Percentiles rank a stretch among this genome's conserved stretches.
Conservation (phyloP, 257 asterid species). For the Eustoma russellianum region DNA sequence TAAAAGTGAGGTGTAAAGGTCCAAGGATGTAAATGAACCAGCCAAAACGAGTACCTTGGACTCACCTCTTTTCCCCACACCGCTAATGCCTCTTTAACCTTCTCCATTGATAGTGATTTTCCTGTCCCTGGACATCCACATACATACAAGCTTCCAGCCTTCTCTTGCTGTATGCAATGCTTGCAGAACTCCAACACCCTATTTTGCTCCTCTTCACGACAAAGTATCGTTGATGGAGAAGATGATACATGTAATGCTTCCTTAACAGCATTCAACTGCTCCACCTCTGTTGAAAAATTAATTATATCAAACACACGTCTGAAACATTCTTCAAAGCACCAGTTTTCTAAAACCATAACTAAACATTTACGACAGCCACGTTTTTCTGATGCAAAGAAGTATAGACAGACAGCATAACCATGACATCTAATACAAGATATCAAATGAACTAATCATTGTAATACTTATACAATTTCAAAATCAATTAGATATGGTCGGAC, state of each 20-base stretch:
- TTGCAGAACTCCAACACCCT: constrained; percentile 69
- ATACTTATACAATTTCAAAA: background rate
- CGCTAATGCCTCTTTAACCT: constrained; percentile 41
- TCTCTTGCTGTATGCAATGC: constrained; percentile 51
- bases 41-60: background rate
- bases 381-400: background rate
- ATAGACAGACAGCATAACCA: background rate
- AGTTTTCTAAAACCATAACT: background rate
- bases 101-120: constrained; percentile 73
- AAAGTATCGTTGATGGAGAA: constrained; percentile 42
- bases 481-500: constrained; percentile 1
- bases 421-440: background rate
- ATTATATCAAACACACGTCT: background rate
- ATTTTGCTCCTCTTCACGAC: constrained; percentile 73
- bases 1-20: no score
- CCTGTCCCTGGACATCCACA: constrained; percentile 99
- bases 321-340: background rate
- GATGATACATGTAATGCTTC: constrained; percentile 83
- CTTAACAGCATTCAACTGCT: constrained; percentile 61
- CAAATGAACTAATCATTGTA: background rate
- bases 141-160: constrained; percentile 75
- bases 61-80: constrained; percentile 80
- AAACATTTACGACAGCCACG: no score
- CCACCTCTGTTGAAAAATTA: constrained; percentile 34
- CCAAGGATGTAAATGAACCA: background rate